Percentiles rank a stretch among this genome's conserved stretches.
These are phyloP conservation scores for Microdochium paspali DNA, from an alignment of 2,329 filamentous ascomycete species.

Conservation along the genomic window DNA sequence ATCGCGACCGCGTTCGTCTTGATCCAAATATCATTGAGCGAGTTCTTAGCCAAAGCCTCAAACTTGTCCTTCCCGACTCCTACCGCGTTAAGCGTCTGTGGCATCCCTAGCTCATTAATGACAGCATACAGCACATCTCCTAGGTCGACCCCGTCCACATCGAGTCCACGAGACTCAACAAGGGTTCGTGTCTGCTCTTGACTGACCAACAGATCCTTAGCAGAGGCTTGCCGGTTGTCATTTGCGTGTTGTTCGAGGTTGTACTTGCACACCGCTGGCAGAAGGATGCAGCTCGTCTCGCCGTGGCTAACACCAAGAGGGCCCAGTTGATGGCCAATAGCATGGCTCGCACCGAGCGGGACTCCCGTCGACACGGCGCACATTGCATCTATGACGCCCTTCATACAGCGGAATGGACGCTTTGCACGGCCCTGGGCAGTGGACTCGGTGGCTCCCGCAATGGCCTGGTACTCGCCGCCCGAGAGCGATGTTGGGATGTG, in stretches of 20 bases:
- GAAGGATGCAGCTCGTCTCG: conserved; percentile 47
- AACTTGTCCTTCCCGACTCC: conserved; percentile 37
- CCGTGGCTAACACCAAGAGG: conserved; percentile 50
- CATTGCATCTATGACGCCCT: conserved; percentile 45
- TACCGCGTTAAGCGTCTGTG: conserved; percentile 40
- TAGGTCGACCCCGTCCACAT: conserved; percentile 26
- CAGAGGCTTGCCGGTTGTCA: conserved; percentile 26
- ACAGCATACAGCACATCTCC: conserved; percentile 42
- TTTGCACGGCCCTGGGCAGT: neutral
- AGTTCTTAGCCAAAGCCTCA: conserved; percentile 35
- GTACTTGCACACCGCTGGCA: conserved; percentile 46
- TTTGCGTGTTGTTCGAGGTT: conserved; percentile 33
- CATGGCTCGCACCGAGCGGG: conserved; percentile 38
- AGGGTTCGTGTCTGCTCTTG: conserved; percentile 17
- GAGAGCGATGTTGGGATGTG: conserved; percentile 25
- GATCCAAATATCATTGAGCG: conserved; percentile 39
- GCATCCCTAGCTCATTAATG: conserved; percentile 41
- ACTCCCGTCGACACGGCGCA: conserved; percentile 27
- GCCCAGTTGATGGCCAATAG: conserved; percentile 42
- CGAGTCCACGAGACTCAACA: conserved; percentile 16
- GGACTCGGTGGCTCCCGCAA: conserved; percentile 19
- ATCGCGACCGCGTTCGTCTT: conserved; percentile 36
- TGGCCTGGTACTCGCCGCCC: conserved; percentile 23
- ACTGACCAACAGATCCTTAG: conserved; percentile 30
- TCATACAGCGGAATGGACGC: conserved; percentile 24